phyloP scores from a whole-genome alignment of 371 early-diverging fungal genomes.

The Rhizopus sp. region DNA sequence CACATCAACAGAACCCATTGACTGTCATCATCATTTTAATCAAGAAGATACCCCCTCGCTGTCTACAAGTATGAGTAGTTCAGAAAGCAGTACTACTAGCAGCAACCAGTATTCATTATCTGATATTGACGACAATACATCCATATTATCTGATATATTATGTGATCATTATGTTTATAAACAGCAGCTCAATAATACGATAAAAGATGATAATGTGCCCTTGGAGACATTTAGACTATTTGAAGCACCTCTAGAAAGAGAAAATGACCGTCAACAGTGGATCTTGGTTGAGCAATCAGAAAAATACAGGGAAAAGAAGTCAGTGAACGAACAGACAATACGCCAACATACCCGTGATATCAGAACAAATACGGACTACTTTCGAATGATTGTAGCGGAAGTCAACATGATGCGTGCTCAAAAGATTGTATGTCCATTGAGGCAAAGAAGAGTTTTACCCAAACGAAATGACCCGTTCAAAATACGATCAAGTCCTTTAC shows the following conservation, averaged over 20 bases:
- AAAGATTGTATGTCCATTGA: constrained; percentile 59
- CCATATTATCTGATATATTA: constrained; percentile 37
- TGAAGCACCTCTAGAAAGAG: constrained; percentile 25
- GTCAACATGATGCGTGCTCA: constrained; percentile 63
- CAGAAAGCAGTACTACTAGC: constrained; percentile 17
- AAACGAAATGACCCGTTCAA: constrained; percentile 35
- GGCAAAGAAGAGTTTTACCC: constrained; percentile 53
- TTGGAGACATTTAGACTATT: constrained; percentile 30
- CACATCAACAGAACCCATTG: constrained; percentile 18
- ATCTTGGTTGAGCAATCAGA: constrained; percentile 25
- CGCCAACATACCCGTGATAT: constrained; percentile 36
- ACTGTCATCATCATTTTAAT: constrained; percentile 13
- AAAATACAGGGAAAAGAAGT: constrained; percentile 2
- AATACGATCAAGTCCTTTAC: constrained; percentile 30
- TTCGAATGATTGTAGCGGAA: constrained; percentile 64
- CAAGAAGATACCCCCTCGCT: constrained; percentile 6
- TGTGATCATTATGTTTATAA: constrained; percentile 47
- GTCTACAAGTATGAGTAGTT: constrained; percentile 3
- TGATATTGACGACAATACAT: constrained; percentile 20
- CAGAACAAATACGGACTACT: constrained; percentile 53
- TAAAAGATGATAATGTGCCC: constrained; percentile 18
- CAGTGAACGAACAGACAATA: constrained; percentile 2
- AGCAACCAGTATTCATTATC: constrained; percentile 5
- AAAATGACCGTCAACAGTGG: constrained; percentile 27
- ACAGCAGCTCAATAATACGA: constrained; percentile 17